Percentiles rank a stretch among this genome's conserved stretches.
phyloP scores from a whole-genome alignment of 306 rosid species.

The Aeschynomene evenia region DNA sequence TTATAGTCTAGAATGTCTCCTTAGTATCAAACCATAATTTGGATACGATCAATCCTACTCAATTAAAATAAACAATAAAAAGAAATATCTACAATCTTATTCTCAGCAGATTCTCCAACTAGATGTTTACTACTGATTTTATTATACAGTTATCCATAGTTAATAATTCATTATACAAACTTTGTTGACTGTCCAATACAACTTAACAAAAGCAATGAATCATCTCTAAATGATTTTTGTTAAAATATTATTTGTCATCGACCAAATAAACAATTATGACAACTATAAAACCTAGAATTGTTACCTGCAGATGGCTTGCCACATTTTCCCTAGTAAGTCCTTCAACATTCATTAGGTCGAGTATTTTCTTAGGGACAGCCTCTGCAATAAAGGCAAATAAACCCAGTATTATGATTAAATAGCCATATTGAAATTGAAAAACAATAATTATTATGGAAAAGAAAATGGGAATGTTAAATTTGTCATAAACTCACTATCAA shows the following conservation, averaged over 20 bases:
- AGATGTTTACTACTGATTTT: background rate
- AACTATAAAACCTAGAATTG: slow-evolving; percentile 19
- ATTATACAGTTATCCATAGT: background rate
- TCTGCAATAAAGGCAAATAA: slow-evolving; percentile 44
- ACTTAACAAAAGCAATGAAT: background rate
- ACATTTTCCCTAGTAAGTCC: slow-evolving; percentile 89
- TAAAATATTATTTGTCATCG: background rate
- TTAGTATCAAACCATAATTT: background rate
- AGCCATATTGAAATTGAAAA: background rate
- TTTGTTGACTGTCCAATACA: background rate
- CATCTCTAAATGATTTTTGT: slow-evolving; percentile 4
- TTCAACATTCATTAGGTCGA: slow-evolving; percentile 86
- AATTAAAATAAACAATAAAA: background rate
- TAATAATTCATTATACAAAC: background rate
- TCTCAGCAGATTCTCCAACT: background rate
- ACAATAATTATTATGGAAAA: background rate
- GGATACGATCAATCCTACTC: background rate
- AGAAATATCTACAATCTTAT: background rate
- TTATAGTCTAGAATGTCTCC: background rate
- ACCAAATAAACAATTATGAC: background rate
- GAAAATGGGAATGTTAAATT: background rate
- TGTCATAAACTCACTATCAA: slow-evolving; percentile 60
- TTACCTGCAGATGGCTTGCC: slow-evolving; percentile 89
- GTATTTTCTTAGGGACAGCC: slow-evolving; percentile 91
- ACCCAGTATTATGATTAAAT: slow-evolving; percentile 25